Evolutionary conservation across 306 rosid genomes (phyloP).

Genomic region (Acacia crassicarpa): DNA sequence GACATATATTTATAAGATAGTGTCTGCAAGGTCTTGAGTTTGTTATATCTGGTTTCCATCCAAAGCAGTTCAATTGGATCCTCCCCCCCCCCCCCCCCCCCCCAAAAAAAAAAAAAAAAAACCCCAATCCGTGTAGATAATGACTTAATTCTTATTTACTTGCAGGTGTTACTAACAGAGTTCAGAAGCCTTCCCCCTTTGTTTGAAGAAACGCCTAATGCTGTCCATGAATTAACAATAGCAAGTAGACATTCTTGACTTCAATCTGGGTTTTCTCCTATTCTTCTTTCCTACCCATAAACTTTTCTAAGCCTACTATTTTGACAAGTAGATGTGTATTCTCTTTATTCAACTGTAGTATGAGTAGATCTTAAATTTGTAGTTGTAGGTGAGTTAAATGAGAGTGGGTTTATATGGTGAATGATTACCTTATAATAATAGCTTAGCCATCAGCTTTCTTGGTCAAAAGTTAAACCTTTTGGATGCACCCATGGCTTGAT

Average conservation of each 20-base stretch:
- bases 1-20: neutral
- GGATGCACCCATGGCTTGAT: neutral
- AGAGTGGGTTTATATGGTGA: constrained; percentile 3
- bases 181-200: constrained; percentile 94
- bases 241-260: constrained; percentile 68
- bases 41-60: neutral
- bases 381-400: neutral
- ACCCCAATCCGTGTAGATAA: neutral
- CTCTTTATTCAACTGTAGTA: constrained; percentile 6
- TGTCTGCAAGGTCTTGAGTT: neutral
- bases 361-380: constrained; percentile 11
- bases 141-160: neutral
- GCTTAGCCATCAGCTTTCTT: constrained; percentile 7
- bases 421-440: neutral
- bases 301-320: neutral
- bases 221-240: constrained; percentile 66
- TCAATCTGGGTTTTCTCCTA: neutral
- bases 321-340: neutral
- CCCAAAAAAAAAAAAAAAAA: too few relatives aligned
- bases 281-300: neutral
- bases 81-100: neutral
- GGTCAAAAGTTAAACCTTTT: neutral
- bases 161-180: constrained; percentile 73
- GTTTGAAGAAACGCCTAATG: constrained; percentile 76
- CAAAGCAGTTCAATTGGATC: neutral